A percentile compares a stretch with the other conserved stretches of the same genome.
These are phyloP conservation scores for Simplicillium aogashimaense DNA, from an alignment of 2,329 filamentous ascomycete species.

Conservation along the genomic window DNA sequence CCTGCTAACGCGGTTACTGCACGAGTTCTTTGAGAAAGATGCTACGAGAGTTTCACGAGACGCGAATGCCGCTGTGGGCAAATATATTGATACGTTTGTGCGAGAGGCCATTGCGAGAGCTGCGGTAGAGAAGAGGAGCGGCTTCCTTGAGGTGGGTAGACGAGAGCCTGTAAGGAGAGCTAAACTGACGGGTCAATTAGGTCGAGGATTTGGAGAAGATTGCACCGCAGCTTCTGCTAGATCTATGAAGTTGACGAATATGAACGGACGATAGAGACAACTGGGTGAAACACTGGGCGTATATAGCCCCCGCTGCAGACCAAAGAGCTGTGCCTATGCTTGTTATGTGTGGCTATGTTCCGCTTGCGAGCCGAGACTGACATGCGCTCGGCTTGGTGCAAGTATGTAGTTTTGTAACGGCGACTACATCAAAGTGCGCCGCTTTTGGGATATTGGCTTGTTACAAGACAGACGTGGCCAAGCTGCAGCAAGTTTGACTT, in stretches of 20 bases:
- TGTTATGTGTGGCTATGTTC: too few species aligned
- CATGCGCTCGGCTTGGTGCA: too few species aligned
- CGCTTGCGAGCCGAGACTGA: too few species aligned
- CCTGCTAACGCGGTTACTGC: conserved; percentile 65
- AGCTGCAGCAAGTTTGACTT: too few species aligned
- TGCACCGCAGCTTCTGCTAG: conserved; percentile 73
- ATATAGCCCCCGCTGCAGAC: too few species aligned
- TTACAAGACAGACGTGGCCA: too few species aligned
- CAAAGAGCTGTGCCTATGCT: too few species aligned
- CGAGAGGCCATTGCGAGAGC: conserved; percentile 78
- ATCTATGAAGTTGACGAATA: conserved; percentile 64
- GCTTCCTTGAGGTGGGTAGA: conserved; percentile 61
- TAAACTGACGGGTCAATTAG: conserved; percentile 26
- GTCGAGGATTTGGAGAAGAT: conserved; percentile 86
- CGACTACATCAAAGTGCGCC: too few species aligned
- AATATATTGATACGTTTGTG: conserved; percentile 87
- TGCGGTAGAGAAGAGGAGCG: conserved; percentile 57
- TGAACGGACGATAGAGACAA: too few species aligned
- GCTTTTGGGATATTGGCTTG: too few species aligned
- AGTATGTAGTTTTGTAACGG: too few species aligned
- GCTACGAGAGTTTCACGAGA: conserved; percentile 66
- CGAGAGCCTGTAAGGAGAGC: neutral
- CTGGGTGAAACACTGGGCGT: too few species aligned
- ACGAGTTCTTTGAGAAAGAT: conserved; percentile 67
- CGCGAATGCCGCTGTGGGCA: conserved; percentile 66